Conservation (phyloP, 1,139 yeast species). For the Pichia sp. region DNA sequence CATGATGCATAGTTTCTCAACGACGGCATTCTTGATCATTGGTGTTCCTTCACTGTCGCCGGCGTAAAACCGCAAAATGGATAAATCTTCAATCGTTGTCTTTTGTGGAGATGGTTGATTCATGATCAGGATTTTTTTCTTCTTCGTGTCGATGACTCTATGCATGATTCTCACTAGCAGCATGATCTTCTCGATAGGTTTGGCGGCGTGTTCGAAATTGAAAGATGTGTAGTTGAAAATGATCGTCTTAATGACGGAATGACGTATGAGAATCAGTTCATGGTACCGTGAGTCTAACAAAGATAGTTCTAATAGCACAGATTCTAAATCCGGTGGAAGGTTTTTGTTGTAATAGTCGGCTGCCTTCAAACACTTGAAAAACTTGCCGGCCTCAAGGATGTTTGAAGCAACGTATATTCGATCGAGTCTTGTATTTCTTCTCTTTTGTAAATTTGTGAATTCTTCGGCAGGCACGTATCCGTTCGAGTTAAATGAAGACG, state of each 20-base stretch:
- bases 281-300: slow-evolving; percentile 22
- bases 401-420: slow-evolving; percentile 21
- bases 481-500: not conserved
- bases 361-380: not conserved
- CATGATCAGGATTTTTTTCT: not conserved
- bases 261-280: slow-evolving; percentile 14
- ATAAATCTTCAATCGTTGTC: slow-evolving; percentile 18
- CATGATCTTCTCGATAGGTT: slow-evolving; percentile 4
- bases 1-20: slow-evolving; percentile 17
- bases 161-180: slow-evolving; percentile 4
- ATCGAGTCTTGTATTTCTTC: slow-evolving; percentile 14
- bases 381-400: slow-evolving; percentile 11
- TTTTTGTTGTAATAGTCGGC: not conserved
- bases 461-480: not conserved
- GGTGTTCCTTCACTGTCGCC: slow-evolving; percentile 20
- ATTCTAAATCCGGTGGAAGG: slow-evolving; percentile 16
- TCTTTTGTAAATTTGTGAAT: slow-evolving; percentile 1
- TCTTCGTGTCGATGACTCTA: slow-evolving; percentile 1
- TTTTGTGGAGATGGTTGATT: not conserved
- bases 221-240: not conserved
- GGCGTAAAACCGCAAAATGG: slow-evolving; percentile 21
- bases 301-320: slow-evolving; percentile 17
- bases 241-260: slow-evolving; percentile 5
- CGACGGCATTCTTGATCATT: slow-evolving; percentile 14
- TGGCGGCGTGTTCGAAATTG: not conserved